Conservation (phyloP, 108 stramenopile genomes). For the Conticribra weissflogii region DNA sequence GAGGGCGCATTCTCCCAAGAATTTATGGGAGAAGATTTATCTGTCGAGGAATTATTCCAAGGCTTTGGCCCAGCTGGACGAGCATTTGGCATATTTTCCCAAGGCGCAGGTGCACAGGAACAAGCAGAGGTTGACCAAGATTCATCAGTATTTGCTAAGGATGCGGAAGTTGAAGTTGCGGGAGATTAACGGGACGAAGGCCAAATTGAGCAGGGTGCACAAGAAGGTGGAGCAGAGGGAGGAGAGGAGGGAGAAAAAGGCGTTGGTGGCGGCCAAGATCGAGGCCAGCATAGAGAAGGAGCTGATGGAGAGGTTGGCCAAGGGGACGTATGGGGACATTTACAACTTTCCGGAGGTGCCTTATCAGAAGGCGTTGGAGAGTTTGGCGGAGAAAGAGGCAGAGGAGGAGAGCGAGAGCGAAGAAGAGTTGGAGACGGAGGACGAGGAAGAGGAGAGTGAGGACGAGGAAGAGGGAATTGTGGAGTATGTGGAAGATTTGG, state of each 20-base stretch:
- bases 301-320: slow-evolving; percentile 92
- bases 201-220: slow-evolving; percentile 78
- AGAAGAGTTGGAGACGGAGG: slow-evolving; percentile 41
- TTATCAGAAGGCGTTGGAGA: slow-evolving; percentile 85
- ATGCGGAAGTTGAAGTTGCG: slow-evolving; percentile 96
- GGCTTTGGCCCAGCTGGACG: slow-evolving; percentile 88
- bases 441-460: slow-evolving; percentile 49
- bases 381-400: slow-evolving; percentile 65
- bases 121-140: slow-evolving; percentile 98
- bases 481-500: slow-evolving; percentile 87
- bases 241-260: slow-evolving; percentile 92
- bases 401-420: slow-evolving; percentile 72
- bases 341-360: slow-evolving; percentile 94
- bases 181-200: slow-evolving; percentile 72
- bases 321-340: slow-evolving; percentile 96
- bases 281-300: slow-evolving; percentile 93
- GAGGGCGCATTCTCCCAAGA: slow-evolving; percentile 96
- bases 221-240: slow-evolving; percentile 93
- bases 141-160: slow-evolving; percentile 97
- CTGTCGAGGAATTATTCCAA: slow-evolving; percentile 92
- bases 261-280: slow-evolving; percentile 91
- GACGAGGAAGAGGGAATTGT: slow-evolving; percentile 57
- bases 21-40: slow-evolving; percentile 97
- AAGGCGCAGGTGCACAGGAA: slow-evolving; percentile 92
- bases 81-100: slow-evolving; percentile 95